Conservation (phyloP, 2,329 filamentous ascomycete genomes). For the Tolypocladium ophioglossoides region DNA sequence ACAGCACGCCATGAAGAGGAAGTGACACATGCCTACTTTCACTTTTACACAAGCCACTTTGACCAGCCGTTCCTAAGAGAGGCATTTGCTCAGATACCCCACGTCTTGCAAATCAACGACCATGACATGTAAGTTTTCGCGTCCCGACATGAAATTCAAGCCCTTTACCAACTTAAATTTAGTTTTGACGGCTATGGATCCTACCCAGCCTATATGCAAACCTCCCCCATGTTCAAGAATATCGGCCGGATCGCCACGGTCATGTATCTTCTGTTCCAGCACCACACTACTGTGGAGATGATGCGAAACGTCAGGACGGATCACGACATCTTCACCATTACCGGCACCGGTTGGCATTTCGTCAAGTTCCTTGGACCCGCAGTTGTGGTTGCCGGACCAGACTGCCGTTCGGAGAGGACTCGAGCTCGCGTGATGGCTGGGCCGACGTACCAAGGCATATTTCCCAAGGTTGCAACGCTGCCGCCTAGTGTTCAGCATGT, state of each 20-base stretch:
- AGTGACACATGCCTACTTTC: conserved; percentile 91
- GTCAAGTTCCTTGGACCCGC: conserved; percentile 92
- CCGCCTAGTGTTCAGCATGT: conserved; percentile 94
- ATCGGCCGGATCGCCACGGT: conserved; percentile 91
- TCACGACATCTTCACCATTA: conserved; percentile 88
- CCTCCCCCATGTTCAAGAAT: conserved; percentile 95
- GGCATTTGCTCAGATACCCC: conserved; percentile 94
- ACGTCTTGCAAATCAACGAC: conserved; percentile 86
- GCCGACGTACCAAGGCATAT: conserved; percentile 92
- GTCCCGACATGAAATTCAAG: neutral
- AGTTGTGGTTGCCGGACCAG: conserved; percentile 79
- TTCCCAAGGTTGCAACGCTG: conserved; percentile 85
- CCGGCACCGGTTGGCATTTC: conserved; percentile 97
- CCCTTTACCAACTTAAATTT: neutral
- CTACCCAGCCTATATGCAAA: conserved; percentile 97
- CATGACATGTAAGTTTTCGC: conserved; percentile 78
- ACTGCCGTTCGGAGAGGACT: conserved; percentile 85
- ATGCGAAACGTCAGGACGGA: conserved; percentile 83
- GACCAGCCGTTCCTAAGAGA: conserved; percentile 92
- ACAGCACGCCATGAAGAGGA: conserved; percentile 93
- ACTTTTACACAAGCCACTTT: conserved; percentile 97
- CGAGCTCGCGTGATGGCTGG: conserved; percentile 89
- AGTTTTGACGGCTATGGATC: conserved; percentile 96
- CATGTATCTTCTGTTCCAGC: conserved; percentile 97
- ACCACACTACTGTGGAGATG: conserved; percentile 91